Base-by-base conservation (phyloP, 225 moss, liverwort and hornwort species). In the Takakia lepidozioides region DNA sequence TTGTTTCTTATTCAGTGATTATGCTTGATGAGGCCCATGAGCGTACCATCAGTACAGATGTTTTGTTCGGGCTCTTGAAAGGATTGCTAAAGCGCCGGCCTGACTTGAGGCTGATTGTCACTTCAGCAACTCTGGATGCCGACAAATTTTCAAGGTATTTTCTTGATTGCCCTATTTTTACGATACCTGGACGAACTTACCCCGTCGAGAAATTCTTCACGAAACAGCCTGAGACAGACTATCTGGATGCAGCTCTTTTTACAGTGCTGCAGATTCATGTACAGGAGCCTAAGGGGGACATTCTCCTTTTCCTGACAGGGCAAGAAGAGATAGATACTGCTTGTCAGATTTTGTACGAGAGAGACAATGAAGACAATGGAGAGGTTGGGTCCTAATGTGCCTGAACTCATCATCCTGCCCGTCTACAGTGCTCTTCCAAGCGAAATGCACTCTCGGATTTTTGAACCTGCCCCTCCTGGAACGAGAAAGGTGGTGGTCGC, bases 11-110 rank as follows among this genome's bases (percentile, higher is more conserved):
- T 57, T 84, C 90, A 19, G 90, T 98, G 25, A 44, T 90, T 38
- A 91, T 98, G 90, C 87, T 98, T 11, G 95, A 98, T 56, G 95
- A 98, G 55, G 95, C 95, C 32, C 95, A 98, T 49, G 95, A 98
- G 29, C 80, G 90, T 60, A 98, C 95, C 10, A 98, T 98, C 19
- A 69, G 72, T 15, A 98, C 95, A 0, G 95, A 98, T 55, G 90
- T 90, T 6, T 63, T 98, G 35, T 98, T 90, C 50, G 95, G 95
- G 34, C 95, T 98, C 23, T 59, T 98, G 37, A 90, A 98, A 62
- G 64, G 76, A 18, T 70, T 98, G 30, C 69, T 98, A 41, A 87
- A 85, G 65, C 87, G 80, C 49, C 74, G 95, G 61, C 84, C 82
- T 17, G 95, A 90, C 61, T n/a, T 98, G 69, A 73, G 95, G 49